phyloP scores from a whole-genome alignment of 2,329 filamentous ascomycete species.

The Endoconidiophora laricicola region DNA sequence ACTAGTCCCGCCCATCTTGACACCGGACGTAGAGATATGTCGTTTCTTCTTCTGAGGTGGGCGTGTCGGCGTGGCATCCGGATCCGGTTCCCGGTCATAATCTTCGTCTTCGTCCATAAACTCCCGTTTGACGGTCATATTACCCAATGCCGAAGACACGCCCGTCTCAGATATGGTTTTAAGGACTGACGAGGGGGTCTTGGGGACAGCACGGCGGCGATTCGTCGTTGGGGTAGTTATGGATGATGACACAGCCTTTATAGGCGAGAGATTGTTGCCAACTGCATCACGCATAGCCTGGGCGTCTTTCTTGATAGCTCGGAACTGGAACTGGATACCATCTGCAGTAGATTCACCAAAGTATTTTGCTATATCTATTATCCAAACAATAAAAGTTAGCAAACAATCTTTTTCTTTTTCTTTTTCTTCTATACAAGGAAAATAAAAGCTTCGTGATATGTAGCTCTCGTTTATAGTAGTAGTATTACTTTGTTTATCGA shows the following conservation, averaged over 20 bases:
- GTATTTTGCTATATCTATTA: conserved; percentile 38
- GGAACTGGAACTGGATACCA: conserved; percentile 45
- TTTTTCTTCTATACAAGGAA: not conserved
- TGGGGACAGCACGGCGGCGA: conserved; percentile 9
- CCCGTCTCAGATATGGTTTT: conserved; percentile 14
- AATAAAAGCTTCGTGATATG: not conserved
- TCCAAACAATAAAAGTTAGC: not conserved
- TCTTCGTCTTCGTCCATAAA: conserved; percentile 17
- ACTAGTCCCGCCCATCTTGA: not conserved
- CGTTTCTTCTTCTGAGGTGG: conserved; percentile 3
- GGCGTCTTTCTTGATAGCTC: conserved; percentile 36
- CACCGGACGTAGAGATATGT: not conserved
- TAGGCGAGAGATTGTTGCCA: conserved; percentile 29
- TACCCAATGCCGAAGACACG: conserved; percentile 16
- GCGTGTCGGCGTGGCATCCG: conserved; percentile 1
- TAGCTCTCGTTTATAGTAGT: too few relatives aligned
- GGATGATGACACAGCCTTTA: conserved; percentile 21
- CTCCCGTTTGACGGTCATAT: conserved; percentile 15
- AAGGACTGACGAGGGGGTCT: conserved; percentile 9
- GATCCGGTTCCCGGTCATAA: conserved; percentile 17
- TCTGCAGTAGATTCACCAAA: conserved; percentile 41
- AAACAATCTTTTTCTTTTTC: too few relatives aligned
- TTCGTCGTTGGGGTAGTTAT: conserved; percentile 14
- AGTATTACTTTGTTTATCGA: conserved; percentile 27
- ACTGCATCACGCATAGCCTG: conserved; percentile 29